Evolutionary conservation across 805 yeast genomes (phyloP).

Genomic region (Maudiozyma barnettii): DNA sequence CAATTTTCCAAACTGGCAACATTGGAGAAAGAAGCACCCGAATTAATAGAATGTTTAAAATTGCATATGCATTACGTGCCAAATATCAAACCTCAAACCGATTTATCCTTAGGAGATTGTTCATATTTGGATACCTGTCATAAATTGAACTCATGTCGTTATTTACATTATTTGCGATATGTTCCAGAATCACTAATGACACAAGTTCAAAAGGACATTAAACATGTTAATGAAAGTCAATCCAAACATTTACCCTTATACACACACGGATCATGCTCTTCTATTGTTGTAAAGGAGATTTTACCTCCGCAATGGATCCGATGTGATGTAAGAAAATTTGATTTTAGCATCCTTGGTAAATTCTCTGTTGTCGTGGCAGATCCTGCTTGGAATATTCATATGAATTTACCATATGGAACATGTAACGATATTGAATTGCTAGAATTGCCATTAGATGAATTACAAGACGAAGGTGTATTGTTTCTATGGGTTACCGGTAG

Average conservation of each 20-base stretch:
- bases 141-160: conserved; percentile 69
- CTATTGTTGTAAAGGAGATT: conserved; percentile 26
- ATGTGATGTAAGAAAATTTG: conserved; percentile 70
- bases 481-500: conserved; percentile 94
- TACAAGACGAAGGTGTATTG: conserved; percentile 78
- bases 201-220: conserved; percentile 13
- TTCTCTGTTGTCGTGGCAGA: conserved; percentile 82
- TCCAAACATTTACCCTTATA: conserved; percentile 22
- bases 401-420: conserved; percentile 70
- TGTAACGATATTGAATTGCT: conserved; percentile 69
- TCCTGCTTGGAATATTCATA: conserved; percentile 96
- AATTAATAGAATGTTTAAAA: conserved; percentile 25
- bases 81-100: conserved; percentile 52
- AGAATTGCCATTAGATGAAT: conserved; percentile 50
- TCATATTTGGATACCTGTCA: conserved; percentile 92
- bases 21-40: conserved; percentile 14
- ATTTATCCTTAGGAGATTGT: conserved; percentile 71
- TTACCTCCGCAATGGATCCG: conserved; percentile 76
- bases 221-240: conserved; percentile 14
- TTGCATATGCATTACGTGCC: conserved; percentile 46
- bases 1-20: conserved; percentile 20
- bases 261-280: conserved; percentile 29
- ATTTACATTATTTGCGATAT: conserved; percentile 59
- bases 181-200: conserved; percentile 28
- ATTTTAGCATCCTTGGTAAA: conserved; percentile 63